Base-by-base conservation (phyloP, 2,329 filamentous ascomycete species). In the Aspergillaceae sp. region DNA sequence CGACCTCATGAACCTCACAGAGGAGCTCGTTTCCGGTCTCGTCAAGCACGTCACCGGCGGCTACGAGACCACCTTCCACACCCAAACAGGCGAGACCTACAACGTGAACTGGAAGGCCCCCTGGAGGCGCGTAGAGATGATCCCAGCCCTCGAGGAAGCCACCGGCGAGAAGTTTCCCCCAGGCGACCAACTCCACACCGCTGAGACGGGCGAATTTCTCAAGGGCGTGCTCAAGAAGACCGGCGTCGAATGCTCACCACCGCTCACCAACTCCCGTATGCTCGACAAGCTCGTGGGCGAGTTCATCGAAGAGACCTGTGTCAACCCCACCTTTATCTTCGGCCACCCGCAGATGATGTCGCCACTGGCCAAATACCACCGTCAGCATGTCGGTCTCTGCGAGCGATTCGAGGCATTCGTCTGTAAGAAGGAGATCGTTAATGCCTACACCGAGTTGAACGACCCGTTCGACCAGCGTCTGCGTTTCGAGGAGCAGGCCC, bases 381-480 rank as follows among this genome's bases (percentile, higher is more conserved):
- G 92, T 55, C 72, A 76, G 41, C 80, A 81, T 52, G 78, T 84
- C 44, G 92, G 91, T 60, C 79, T 98, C 32, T 96, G 89, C 67
- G 92, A 98, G 75, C 86, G 92, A 46, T 97, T 97, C 68, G 92
- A 98, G 72, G 90, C 87, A 7, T 98, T 98, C 57, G 92, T 96
- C 40, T 89, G 85, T 76, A 94, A 89, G 78, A 94, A 92, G 80
- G 91, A 97, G 67, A 96, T 97, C 56, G 85, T 84, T 61, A 97
- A 98, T 64, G 90, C 90, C 4, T 94, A 96, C 73, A 97, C 91
- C 35, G 92, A 98, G 80, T 83, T 98, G 78, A 94, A 94, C 76
- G 87, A 96, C 61, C 89, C 91, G 47, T 91, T 94, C 61, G 90
- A 96, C 69, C 92, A 98, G 75, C 82, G 92, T 51, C 73, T 91